Base-by-base conservation (phyloP, 805 yeast species). In the Metschnikowia santaceciliae region DNA sequence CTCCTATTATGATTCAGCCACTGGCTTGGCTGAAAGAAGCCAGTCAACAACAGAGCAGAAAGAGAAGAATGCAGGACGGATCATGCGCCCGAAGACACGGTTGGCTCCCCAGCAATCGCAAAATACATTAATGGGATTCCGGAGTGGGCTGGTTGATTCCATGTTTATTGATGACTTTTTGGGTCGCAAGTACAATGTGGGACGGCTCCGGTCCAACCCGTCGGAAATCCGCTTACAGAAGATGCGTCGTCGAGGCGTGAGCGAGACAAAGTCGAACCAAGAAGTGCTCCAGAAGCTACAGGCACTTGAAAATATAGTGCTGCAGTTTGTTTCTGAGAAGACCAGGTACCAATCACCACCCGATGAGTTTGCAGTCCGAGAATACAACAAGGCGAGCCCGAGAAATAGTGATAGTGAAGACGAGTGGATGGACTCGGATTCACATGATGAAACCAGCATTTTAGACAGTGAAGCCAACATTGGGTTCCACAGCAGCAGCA, bases 111-210 rank as follows among this genome's bases (percentile, higher is more conserved):
- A 62, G 22, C 64, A 63, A 43, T 70, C 74, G 5, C 66, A 68
- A 13, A 61, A 66, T 30, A 70, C 75, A 1, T 52, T 71, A 36
- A 67, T 67, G 3, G 69, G 68, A 45, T 63, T 69, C 46, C 61
- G 70, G 36, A 69, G 71, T 36, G 74, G 73, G 40, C 71, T 74
- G 47, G 69, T 72, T 37, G 76, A 71, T 51, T 68, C 72, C 22
- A 52, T 69, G 34, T 68, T 70, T 44, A 64, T 69, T 40, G 74
- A 70, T 47, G 74, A 69, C 43, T 54, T 67, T 19, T 53, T 70
- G 23, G 61, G 65, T 32, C 63, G 61, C 44, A 63, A 62, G 46
- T 68, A 64, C 47, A 70, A 70, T 6, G 38, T 47, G 42, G 49
- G 47, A 14, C 39, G 50, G 13, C 38, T 39, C 7, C 26, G 49